Evolutionary conservation across 805 yeast species (phyloP).

Genomic region (Candida pseudofarinosa): DNA sequence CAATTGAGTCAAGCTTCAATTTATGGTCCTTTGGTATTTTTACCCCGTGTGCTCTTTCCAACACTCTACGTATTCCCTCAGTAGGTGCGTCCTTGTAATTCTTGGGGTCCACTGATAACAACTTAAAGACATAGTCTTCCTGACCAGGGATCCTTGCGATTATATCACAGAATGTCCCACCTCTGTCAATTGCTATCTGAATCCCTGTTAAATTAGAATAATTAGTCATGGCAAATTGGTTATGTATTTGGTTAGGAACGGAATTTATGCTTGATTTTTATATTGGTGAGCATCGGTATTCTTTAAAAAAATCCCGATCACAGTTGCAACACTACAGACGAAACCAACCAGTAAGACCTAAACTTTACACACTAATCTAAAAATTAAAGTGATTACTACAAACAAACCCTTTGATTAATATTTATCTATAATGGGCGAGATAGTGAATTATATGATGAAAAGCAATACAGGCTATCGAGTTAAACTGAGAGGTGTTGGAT

Average conservation of each 20-base stretch:
- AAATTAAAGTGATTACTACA: no score
- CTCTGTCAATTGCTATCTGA: conserved; percentile 22
- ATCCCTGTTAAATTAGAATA: conserved; percentile 3
- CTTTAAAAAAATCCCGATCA: conserved; percentile 2
- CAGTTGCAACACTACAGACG: not conserved
- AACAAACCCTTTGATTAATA: no score
- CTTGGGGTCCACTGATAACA: conserved; percentile 82
- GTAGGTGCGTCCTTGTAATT: conserved; percentile 89
- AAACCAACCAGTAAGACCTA: not conserved
- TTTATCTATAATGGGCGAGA: no score
- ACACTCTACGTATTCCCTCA: conserved; percentile 80
- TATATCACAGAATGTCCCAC: conserved; percentile 25
- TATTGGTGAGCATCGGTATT: not conserved
- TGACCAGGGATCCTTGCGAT: conserved; percentile 44
- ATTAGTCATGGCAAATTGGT: conserved; percentile 1
- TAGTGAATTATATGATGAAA: no score
- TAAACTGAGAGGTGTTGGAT: not conserved
- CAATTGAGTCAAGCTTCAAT: conserved; percentile 54
- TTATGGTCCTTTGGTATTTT: conserved; percentile 28
- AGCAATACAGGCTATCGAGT: not conserved
- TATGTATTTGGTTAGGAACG: no score
- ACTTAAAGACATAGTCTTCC: conserved; percentile 57
- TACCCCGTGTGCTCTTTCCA: conserved; percentile 55
- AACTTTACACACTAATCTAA: not conserved
- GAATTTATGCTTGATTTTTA: no score